phyloP scores from a whole-genome alignment of 164 flowering plant species.

The Cinnamomum chago region DNA sequence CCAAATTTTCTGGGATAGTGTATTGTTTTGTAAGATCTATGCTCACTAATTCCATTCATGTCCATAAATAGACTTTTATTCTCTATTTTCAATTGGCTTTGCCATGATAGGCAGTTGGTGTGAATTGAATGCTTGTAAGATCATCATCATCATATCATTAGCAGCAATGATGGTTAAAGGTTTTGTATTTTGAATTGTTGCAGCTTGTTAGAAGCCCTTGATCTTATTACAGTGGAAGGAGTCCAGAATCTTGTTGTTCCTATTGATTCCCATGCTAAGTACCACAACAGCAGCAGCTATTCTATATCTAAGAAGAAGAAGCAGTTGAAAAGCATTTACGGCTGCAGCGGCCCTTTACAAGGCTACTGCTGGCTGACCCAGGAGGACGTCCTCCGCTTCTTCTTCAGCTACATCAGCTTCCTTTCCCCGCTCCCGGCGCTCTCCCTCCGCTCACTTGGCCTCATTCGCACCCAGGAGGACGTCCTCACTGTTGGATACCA shows the following conservation, averaged over 20 bases:
- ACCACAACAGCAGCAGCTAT: background rate
- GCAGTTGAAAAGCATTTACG: constrained; percentile 16
- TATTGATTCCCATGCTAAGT: constrained; percentile 15
- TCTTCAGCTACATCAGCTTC: constrained; percentile 68
- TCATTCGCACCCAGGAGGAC: constrained; percentile 34
- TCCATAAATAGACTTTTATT: too few species aligned
- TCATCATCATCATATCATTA: background rate
- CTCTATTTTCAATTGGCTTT: too few species aligned
- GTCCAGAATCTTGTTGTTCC: constrained; percentile 78
- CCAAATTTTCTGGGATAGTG: too few species aligned
- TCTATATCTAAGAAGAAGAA: constrained; percentile 24
- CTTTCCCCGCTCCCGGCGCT: constrained; percentile 62
- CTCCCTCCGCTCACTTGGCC: constrained; percentile 57
- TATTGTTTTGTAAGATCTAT: too few species aligned
- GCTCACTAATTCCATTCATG: too few species aligned
- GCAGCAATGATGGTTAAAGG: too few species aligned
- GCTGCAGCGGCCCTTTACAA: constrained; percentile 14
- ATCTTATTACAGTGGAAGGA: constrained; percentile 55
- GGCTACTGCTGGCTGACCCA: constrained; percentile 89
- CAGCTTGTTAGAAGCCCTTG: constrained; percentile 80
- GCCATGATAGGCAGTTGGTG: background rate
- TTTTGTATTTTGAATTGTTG: background rate
- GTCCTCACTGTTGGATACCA: constrained; percentile 41
- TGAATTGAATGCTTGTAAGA: background rate
- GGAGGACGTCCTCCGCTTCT: constrained; percentile 71